Percentiles rank a stretch among this genome's conserved stretches.
Conservation (phyloP, 1,284 basidiomycete species). For the Heliocybe sulcata region DNA sequence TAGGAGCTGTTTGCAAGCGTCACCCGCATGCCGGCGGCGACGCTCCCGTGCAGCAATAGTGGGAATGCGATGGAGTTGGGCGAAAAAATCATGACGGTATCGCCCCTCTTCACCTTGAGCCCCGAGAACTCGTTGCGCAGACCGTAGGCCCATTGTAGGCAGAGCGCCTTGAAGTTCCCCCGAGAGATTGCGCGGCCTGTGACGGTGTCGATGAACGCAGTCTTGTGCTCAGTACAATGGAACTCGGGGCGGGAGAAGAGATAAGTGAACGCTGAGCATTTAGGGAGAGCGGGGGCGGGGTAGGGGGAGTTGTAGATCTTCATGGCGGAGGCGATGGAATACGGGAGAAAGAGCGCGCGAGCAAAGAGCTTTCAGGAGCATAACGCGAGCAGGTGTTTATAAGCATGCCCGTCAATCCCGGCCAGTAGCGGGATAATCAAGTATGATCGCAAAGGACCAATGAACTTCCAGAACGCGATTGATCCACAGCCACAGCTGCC, state of each 20-base stretch:
- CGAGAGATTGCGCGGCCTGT: slow-evolving; percentile 9
- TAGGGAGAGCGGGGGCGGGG: slow-evolving; percentile 19
- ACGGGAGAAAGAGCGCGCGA: neutral
- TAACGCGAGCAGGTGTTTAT: neutral
- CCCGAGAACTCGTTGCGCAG: neutral
- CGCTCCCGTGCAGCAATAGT: slow-evolving; percentile 27
- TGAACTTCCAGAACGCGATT: too few species aligned
- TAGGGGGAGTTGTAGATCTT: slow-evolving; percentile 20
- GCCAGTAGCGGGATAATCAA: too few species aligned
- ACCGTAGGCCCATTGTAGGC: slow-evolving; percentile 1
- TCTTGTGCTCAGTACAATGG: neutral
- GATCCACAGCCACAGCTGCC: too few species aligned
- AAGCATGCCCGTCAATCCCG: neutral
- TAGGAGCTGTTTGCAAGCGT: slow-evolving; percentile 30
- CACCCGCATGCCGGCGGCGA: slow-evolving; percentile 25
- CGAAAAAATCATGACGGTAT: slow-evolving; percentile 30
- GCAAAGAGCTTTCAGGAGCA: neutral
- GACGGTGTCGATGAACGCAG: slow-evolving; percentile 12
- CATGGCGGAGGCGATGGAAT: slow-evolving; percentile 4
- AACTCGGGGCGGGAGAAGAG: slow-evolving; percentile 25
- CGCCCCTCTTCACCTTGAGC: slow-evolving; percentile 24
- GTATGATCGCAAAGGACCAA: too few species aligned
- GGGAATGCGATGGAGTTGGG: slow-evolving; percentile 41
- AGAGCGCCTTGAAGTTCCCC: slow-evolving; percentile 4
- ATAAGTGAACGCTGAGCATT: slow-evolving; percentile 44